These are phyloP conservation scores for Solanum hybrid DNA, from an alignment of 305 asterid species.

Conservation along the genomic window DNA sequence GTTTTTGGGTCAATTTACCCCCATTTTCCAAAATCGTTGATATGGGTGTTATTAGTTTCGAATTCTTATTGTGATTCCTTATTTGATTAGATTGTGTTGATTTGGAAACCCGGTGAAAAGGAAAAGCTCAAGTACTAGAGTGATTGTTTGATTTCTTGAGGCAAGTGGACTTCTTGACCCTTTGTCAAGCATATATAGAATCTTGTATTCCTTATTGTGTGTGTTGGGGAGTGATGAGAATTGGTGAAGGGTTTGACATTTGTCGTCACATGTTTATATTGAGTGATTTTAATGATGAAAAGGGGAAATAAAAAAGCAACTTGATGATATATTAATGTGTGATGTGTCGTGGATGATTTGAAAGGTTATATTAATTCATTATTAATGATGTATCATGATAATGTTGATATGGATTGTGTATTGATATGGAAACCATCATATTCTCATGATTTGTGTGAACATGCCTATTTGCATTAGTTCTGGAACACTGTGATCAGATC, in stretches of 20 bases:
- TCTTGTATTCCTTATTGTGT: neutral
- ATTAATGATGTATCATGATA: neutral
- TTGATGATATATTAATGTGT: neutral
- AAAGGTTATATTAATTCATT: neutral
- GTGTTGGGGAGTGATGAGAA: neutral
- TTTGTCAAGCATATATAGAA: neutral
- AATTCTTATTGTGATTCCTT: neutral
- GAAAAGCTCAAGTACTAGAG: neutral
- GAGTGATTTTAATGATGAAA: neutral
- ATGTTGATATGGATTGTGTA: neutral
- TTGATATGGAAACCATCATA: neutral
- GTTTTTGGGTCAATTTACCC: neutral
- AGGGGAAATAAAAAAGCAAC: neutral
- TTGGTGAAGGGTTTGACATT: neutral
- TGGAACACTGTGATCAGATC: neutral
- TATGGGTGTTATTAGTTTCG: neutral
- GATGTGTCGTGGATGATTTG: neutral
- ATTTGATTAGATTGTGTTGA: neutral
- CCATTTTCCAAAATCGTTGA: neutral
- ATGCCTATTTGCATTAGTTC: neutral
- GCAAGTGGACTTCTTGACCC: neutral
- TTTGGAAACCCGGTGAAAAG: neutral
- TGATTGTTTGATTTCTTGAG: neutral
- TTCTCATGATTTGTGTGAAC: neutral
- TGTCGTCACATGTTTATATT: neutral